These are phyloP conservation scores for Cladosporium oxysporum DNA, from an alignment of 2,329 filamentous ascomycete species.

Conservation along the genomic window DNA sequence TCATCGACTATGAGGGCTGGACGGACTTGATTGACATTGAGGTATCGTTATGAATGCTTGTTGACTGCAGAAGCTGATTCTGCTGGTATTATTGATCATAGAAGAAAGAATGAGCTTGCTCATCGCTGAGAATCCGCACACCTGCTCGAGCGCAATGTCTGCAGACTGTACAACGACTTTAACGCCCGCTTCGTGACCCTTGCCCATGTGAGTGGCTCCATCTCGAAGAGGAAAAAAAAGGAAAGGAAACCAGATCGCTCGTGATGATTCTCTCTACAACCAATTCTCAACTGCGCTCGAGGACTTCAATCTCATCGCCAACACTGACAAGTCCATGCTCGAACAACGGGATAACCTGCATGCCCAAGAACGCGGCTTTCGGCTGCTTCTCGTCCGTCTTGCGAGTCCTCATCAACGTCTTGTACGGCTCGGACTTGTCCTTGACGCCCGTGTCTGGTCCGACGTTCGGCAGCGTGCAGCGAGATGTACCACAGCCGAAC, in stretches of 20 bases:
- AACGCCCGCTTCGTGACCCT: not conserved
- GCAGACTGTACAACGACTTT: not conserved
- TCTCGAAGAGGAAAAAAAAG: not conserved
- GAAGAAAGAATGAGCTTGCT: not conserved
- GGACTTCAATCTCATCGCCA: constrained; percentile 36
- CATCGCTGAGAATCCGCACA: not conserved
- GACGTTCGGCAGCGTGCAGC: constrained; percentile 72
- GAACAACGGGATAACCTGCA: constrained; percentile 38
- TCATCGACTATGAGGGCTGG: not conserved
- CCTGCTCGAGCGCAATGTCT: not conserved
- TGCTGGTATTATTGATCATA: not conserved
- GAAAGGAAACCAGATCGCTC: not conserved
- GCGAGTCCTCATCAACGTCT: constrained; percentile 33
- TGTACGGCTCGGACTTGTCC: constrained; percentile 35
- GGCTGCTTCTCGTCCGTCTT: constrained; percentile 28
- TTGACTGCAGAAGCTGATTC: not conserved
- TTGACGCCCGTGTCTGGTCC: constrained; percentile 60
- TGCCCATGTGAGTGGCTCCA: not conserved
- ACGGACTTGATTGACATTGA: not conserved
- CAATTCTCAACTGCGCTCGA: constrained; percentile 24
- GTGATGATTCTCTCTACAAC: not conserved
- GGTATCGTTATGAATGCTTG: not conserved
- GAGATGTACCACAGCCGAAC: constrained; percentile 64
- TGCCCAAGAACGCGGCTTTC: constrained; percentile 36
- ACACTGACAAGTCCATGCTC: constrained; percentile 31